Percentiles rank a stretch among this genome's conserved stretches.
Evolutionary conservation across 768 basidiomycete genomes (phyloP).

Genomic region (Suillus hirtellus): DNA sequence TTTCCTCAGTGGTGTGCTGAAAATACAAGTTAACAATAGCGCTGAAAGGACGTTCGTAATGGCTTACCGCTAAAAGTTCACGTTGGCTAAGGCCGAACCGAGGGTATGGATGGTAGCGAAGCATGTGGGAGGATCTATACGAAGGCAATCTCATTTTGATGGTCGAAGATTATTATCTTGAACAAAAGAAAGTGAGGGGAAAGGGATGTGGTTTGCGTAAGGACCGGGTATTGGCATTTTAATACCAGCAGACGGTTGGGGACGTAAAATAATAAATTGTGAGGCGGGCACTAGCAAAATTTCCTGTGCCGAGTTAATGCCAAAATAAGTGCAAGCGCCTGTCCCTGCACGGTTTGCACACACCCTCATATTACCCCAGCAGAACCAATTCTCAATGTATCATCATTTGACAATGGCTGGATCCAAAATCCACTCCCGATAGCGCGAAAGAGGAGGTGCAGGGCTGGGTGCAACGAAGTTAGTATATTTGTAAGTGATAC

Average conservation of each 20-base stretch:
- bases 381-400: neutral
- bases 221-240: neutral
- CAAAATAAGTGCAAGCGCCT: constrained; percentile 3
- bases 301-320: neutral
- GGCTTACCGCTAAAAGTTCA: neutral
- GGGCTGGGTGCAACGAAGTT: neutral
- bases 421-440: neutral
- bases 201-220: neutral
- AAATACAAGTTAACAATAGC: neutral
- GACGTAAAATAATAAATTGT: neutral
- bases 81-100: constrained; percentile 5
- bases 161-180: neutral
- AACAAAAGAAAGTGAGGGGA: neutral
- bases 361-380: neutral
- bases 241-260: constrained; percentile 2
- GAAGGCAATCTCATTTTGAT: constrained; percentile 8
- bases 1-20: neutral
- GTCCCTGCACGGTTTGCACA: neutral
- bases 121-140: constrained; percentile 14
- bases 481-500: neutral
- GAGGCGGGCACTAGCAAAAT: neutral
- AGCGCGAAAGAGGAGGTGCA: neutral
- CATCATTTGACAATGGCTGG: neutral
- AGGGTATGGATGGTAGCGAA: constrained; percentile 14
- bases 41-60: neutral